These are phyloP conservation scores for Pterulicium gracile DNA, from an alignment of 1,284 basidiomycete species.

Conservation along the genomic window DNA sequence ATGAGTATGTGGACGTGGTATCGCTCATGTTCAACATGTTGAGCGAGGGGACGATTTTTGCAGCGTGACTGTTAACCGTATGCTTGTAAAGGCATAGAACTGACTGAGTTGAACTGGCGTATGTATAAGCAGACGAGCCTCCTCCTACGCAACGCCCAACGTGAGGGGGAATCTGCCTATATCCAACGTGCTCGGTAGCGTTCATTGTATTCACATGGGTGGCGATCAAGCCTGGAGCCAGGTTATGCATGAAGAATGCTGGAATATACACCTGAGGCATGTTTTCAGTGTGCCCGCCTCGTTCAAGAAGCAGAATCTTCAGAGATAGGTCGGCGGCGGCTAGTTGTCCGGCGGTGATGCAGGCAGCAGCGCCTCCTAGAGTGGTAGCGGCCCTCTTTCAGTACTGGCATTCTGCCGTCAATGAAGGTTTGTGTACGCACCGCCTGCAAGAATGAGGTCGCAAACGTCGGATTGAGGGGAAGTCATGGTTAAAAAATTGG, in stretches of 20 bases:
- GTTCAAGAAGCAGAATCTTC: constrained; percentile 1
- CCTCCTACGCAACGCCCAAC: constrained; percentile 44
- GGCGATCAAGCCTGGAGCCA: background rate
- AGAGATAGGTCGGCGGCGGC: background rate
- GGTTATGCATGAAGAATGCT: background rate
- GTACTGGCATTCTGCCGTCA: no score
- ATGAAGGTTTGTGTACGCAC: background rate
- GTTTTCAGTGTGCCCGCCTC: background rate
- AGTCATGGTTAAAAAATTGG: no score
- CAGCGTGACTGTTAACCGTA: no score
- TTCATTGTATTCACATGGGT: background rate
- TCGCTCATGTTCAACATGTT: no score
- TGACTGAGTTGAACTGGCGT: no score
- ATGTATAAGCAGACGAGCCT: constrained; percentile 46
- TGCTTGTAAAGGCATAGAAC: no score
- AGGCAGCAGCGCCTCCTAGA: background rate
- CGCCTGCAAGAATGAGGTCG: constrained; percentile 2
- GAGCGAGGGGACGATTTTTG: no score
- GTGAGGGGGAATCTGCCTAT: constrained; percentile 29
- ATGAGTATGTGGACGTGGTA: no score
- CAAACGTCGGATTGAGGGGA: background rate
- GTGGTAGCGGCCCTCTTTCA: no score
- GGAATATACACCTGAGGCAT: background rate
- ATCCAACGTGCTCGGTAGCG: constrained; percentile 9
- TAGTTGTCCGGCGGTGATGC: background rate